A percentile compares a stretch with the other conserved stretches of the same genome.
Evolutionary conservation across 306 rosid species (phyloP).

Genomic region (Lablab purpureus): DNA sequence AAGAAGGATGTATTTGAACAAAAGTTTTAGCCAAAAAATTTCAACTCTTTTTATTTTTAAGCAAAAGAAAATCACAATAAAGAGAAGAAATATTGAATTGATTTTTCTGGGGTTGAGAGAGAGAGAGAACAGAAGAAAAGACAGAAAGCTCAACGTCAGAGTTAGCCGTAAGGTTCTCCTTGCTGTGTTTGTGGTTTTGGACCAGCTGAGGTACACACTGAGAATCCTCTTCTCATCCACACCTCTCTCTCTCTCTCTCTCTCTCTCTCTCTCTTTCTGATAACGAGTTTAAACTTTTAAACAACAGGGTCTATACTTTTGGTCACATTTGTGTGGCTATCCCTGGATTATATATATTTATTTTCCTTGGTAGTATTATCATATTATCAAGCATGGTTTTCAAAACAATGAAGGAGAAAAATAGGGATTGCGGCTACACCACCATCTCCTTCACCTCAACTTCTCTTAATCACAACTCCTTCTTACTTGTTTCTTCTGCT

Average conservation of each 20-base stretch:
- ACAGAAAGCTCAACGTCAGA: constrained; percentile 96
- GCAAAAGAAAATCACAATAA: constrained; percentile 12
- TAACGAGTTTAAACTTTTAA: constrained; percentile 29
- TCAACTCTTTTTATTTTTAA: constrained; percentile 48
- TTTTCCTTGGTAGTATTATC: constrained; percentile 56
- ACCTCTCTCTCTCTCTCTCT: constrained; percentile 24
- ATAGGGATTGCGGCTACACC: constrained; percentile 38
- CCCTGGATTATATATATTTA: constrained; percentile 39
- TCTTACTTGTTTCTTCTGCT: constrained; percentile 55
- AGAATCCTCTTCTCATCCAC: constrained; percentile 57
- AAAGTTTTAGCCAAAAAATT: constrained; percentile 48
- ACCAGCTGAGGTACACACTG: constrained; percentile 53
- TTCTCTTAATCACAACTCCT: constrained; percentile 52
- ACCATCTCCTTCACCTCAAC: constrained; percentile 56
- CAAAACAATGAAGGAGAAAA: constrained; percentile 55
- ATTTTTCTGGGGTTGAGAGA: constrained; percentile 49
- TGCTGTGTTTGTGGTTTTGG: constrained; percentile 60
- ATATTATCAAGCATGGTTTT: constrained; percentile 60
- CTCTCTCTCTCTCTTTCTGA: constrained; percentile 24
- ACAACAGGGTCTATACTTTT: constrained; percentile 49
- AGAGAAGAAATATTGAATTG: neutral
- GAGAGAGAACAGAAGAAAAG: constrained; percentile 79
- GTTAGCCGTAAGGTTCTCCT: constrained; percentile 81
- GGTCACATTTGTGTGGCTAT: constrained; percentile 71
- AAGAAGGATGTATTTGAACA: constrained; percentile 48